phyloP scores from a whole-genome alignment of 2,329 filamentous ascomycete species.

The Colletotrichum orchidophilum region DNA sequence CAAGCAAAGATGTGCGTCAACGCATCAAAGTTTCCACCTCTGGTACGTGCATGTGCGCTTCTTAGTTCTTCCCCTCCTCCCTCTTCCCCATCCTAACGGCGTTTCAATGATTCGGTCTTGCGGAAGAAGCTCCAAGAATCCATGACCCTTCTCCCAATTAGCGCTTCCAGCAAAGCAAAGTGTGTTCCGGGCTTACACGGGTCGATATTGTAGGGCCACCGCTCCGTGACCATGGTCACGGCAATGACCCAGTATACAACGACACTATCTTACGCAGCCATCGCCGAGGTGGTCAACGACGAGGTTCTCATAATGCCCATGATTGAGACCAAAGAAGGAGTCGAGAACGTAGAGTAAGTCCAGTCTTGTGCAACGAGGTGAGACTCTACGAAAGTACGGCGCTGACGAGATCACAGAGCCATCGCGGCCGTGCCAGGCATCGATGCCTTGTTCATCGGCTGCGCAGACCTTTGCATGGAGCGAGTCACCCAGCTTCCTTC shows the following conservation, averaged over 20 bases:
- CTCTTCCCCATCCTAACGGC: no score
- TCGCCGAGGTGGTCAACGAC: slow-evolving; percentile 18
- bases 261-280: slow-evolving; percentile 14
- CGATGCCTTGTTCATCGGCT: slow-evolving; percentile 18
- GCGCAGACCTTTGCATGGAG: slow-evolving; percentile 27
- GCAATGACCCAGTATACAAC: slow-evolving; percentile 24
- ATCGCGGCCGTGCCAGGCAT: slow-evolving; percentile 15
- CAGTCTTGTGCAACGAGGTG: neutral
- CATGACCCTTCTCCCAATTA: no score
- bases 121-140: no score
- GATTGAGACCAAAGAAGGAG: slow-evolving; percentile 19
- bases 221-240: slow-evolving; percentile 23
- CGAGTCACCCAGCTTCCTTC: neutral
- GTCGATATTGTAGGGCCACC: neutral
- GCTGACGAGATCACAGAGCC: neutral
- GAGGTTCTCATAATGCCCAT: slow-evolving; percentile 24
- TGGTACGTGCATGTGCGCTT: no score
- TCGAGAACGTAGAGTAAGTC: slow-evolving; percentile 14
- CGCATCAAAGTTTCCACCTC: slow-evolving; percentile 60
- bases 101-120: no score
- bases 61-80: no score
- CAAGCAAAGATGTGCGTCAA: slow-evolving; percentile 56
- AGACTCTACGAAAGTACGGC: no score
- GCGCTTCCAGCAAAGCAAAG: no score
- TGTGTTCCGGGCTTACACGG: neutral